Percentiles rank a stretch among this genome's conserved stretches.
Conservation (phyloP, 2,329 filamentous ascomycete genomes). For the Xylaria sp. region DNA sequence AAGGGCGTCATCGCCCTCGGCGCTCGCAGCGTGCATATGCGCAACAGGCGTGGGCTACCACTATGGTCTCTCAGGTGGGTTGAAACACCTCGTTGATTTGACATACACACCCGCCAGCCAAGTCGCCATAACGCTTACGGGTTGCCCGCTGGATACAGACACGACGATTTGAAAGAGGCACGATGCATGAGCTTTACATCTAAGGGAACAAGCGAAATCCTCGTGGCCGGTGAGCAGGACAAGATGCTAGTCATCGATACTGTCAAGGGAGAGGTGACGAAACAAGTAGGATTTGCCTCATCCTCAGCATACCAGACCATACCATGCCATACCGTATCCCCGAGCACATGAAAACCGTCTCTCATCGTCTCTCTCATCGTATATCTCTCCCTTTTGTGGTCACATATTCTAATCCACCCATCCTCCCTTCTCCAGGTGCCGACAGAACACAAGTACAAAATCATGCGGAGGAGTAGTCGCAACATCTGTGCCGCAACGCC, state of each 20-base stretch:
- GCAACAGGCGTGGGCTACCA: conserved; percentile 81
- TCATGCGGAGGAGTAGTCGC: conserved; percentile 85
- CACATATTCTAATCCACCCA: neutral
- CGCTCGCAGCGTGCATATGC: conserved; percentile 85
- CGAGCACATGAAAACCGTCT: neutral
- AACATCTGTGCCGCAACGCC: conserved; percentile 93
- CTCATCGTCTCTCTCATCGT: too few species aligned
- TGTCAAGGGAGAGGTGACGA: conserved; percentile 76
- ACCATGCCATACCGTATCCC: neutral
- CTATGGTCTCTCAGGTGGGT: conserved; percentile 84
- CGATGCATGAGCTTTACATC: conserved; percentile 96
- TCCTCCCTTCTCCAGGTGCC: conserved; percentile 61
- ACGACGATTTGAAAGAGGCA: conserved; percentile 83
- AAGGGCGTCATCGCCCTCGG: conserved; percentile 90
- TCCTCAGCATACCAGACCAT: neutral
- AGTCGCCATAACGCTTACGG: conserved; percentile 27
- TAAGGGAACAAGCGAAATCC: conserved; percentile 82
- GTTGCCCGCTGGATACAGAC: conserved; percentile 55
- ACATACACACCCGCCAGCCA: neutral
- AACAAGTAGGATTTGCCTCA: conserved; percentile 62
- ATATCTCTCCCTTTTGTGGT: too few species aligned
- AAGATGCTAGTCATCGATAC: conserved; percentile 83
- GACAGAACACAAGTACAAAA: conserved; percentile 81
- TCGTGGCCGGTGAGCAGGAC: conserved; percentile 88
- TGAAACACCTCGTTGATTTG: neutral